Evolutionary conservation across 2,329 filamentous ascomycete species (phyloP).

Genomic region (Tolypocladium ovalisporum): DNA sequence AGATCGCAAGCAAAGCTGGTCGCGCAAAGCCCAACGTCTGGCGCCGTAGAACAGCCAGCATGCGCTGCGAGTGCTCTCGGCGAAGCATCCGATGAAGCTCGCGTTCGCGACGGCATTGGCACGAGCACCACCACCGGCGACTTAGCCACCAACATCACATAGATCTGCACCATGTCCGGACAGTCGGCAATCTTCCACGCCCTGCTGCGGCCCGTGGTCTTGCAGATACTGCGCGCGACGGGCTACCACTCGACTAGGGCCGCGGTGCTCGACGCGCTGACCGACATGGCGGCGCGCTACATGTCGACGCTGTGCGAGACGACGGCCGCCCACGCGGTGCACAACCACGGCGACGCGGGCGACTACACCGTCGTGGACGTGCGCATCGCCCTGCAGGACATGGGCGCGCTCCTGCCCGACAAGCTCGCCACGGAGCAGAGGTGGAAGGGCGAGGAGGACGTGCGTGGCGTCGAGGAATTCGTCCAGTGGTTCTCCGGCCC

Average conservation of each 20-base stretch:
- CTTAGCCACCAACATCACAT: not conserved
- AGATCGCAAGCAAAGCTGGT: no score
- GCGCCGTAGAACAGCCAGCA: slow-evolving; percentile 8
- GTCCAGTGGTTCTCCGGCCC: slow-evolving; percentile 67
- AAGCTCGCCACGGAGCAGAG: slow-evolving; percentile 56
- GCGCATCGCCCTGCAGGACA: slow-evolving; percentile 74
- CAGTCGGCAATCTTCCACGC: slow-evolving; percentile 51
- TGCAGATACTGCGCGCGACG: slow-evolving; percentile 84
- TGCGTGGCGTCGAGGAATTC: slow-evolving; percentile 67
- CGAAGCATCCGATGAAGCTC: slow-evolving; percentile 19
- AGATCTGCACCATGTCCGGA: slow-evolving; percentile 28
- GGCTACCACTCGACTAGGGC: slow-evolving; percentile 79
- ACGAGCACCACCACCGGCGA: slow-evolving; percentile 7
- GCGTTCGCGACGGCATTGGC: slow-evolving; percentile 14
- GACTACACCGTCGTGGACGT: slow-evolving; percentile 56
- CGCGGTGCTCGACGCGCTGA: slow-evolving; percentile 76
- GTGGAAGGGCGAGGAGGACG: slow-evolving; percentile 64
- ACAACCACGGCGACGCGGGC: slow-evolving; percentile 49
- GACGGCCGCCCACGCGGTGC: slow-evolving; percentile 59
- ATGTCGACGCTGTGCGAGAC: slow-evolving; percentile 62
- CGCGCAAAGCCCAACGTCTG: not conserved
- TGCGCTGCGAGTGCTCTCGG: slow-evolving; percentile 14
- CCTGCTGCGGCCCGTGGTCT: slow-evolving; percentile 73
- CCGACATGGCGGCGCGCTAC: slow-evolving; percentile 77
- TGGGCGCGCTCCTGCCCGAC: slow-evolving; percentile 62